Evolutionary conservation across 495 filamentous ascomycete species (phyloP), one percentile per base, ranked within the genome.

Genomic region (Lineolata rhizophorae): DNA sequence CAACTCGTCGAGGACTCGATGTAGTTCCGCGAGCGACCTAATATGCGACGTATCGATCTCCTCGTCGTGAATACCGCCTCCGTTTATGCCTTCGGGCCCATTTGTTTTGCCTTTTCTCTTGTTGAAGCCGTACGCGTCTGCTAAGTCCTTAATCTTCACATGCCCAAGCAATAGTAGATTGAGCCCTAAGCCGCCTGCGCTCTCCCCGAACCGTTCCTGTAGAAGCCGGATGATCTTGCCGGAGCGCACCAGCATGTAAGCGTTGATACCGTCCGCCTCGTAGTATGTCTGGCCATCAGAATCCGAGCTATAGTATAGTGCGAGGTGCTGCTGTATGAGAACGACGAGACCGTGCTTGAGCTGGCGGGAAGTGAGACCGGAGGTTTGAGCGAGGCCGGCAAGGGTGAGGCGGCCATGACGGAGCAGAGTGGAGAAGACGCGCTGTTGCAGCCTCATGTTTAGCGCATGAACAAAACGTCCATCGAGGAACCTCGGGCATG

Each of bases 251-350:
- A 95, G 61, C 38, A 67, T 67, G 48, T 95, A 94, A 30, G 79
- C 72, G 17, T 73, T 60, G 29, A 65, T 55, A 43, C 65, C 52
- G 35, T 87, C 74, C 16, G 78, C 73, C 42, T 90, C 76, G 54
- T 94, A 95, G 45, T 69, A 66, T 16, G 79, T 75, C 20, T 60
- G 45, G 21, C 60, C 64, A 34, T 68, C 61, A 32, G 72, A 64
- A 24, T 56, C 42, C 24, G 78, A 67, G 35, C 67, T 64, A 40
- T 71, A 65, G 51, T 84, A 72, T 46, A 72, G 75, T 8, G 91
- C 63, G 12, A 99, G 64, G 38, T 84, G 78, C 42, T 90, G 72
- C 48, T 95, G 87, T 27, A 85, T 61, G 43, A 99, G 76, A 17
- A 84, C 72, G 20, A 65, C 68, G 24, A 95, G 62, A 11, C 74